Evolutionary conservation across 768 basidiomycete genomes (phyloP), one percentile per base, ranked within the genome.

Genomic region (Boletus rufocinnamomeus): DNA sequence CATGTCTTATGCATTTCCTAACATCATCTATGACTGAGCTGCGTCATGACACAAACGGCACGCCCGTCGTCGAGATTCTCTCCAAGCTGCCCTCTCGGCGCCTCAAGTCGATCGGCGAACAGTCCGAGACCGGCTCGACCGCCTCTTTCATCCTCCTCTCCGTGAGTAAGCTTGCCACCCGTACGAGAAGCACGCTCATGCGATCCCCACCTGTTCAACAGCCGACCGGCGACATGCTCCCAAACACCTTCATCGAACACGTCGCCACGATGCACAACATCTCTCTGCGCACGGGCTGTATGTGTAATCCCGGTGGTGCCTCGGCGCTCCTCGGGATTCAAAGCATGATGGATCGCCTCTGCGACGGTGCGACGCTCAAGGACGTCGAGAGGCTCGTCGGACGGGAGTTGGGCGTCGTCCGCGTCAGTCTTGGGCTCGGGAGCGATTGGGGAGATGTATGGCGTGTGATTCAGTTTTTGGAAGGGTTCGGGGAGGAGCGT

Each of bases 221-320:
- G 88, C 83, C 88, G 27, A 73, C 76, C 10, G 88, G 88, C 17
- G 80, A 84, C 43, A 82, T 86, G 76, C 74, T 90, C 6, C 83
- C 89, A 0, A 86, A 87, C 60, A 84, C 84, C 3, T 91, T 91
- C 72, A 79, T 92, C 64, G 89, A 89, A 66, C 77, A 86, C 63
- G 79, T 86, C 1, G 89, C 90, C 16, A 79, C 85, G 19, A 76
- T 72, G 52, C 79, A 82, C 61, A 82, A 79, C 51, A 86, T 93
- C 57, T 91, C 90, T 19, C 73, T 93, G 34, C 85, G 91, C 44
- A 90, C 91, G 3, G 91, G 91, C 0, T 94, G 91, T 70, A 87
- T 93, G 84, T 94, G 92, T 68, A 94, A 93, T 62, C 89, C 91
- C 17, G 92, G 92, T 11, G 91, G 85, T 19, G 88, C 90, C 0